phyloP scores from a whole-genome alignment of 306 rosid genomes.

The Quercus dentata region DNA sequence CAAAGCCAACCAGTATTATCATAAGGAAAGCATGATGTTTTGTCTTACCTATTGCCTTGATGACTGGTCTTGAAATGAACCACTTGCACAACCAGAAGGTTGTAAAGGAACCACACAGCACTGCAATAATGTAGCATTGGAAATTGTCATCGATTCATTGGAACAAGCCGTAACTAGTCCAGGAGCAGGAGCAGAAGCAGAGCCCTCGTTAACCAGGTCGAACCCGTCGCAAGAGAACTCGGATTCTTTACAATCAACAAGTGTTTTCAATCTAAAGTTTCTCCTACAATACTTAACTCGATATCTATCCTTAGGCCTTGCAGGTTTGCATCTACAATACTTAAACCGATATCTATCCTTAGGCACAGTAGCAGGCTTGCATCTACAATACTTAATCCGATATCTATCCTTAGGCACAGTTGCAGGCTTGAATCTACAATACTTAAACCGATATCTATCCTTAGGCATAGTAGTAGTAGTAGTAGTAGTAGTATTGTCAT shows the following conservation, averaged over 20 bases:
- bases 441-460: too few species aligned
- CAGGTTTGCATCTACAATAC: slow-evolving; percentile 1
- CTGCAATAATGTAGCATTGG: slow-evolving; percentile 16
- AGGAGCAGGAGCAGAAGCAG: slow-evolving; percentile 3
- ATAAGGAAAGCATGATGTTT: slow-evolving; percentile 4
- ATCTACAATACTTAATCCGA: slow-evolving; percentile 46
- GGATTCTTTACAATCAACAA: slow-evolving; percentile 1
- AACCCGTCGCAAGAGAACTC: not conserved
- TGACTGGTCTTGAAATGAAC: slow-evolving; percentile 15
- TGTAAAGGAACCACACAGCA: slow-evolving; percentile 17
- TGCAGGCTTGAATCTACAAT: slow-evolving; percentile 2
- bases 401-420: slow-evolving; percentile 22
- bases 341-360: too few species aligned
- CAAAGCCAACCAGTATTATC: too few species aligned
- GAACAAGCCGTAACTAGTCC: slow-evolving; percentile 17
- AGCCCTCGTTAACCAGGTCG: slow-evolving; percentile 16
- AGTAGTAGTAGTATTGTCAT: slow-evolving; percentile 16
- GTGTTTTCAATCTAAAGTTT: slow-evolving; percentile 16
- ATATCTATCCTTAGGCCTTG: slow-evolving; percentile 27
- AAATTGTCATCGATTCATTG: slow-evolving; percentile 15
- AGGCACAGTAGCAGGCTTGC: too few species aligned
- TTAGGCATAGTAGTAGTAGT: too few species aligned
- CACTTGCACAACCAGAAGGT: slow-evolving; percentile 21
- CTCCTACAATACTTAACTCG: slow-evolving; percentile 53
- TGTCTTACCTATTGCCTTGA: slow-evolving; percentile 17